A percentile compares a stretch with the other conserved stretches of the same genome.
Conservation (phyloP, 1,139 yeast genomes). For the Magnusiomyces paraingens region DNA sequence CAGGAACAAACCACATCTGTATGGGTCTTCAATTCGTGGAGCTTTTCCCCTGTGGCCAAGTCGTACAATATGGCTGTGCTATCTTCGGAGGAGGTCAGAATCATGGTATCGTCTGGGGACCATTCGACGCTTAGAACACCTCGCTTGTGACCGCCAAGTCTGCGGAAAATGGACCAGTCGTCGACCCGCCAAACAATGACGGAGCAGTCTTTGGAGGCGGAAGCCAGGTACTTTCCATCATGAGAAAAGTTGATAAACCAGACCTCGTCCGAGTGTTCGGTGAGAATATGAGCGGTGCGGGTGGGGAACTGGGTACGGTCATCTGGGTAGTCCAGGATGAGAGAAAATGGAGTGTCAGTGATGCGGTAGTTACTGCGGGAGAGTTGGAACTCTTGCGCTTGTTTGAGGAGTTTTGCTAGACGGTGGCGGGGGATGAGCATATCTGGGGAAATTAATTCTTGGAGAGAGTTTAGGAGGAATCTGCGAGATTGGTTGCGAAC, state of each 20-base stretch:
- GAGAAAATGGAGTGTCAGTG: conserved; percentile 23
- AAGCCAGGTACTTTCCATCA: conserved; percentile 63
- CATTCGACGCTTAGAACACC: conserved; percentile 66
- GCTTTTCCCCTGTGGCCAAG: conserved; percentile 36
- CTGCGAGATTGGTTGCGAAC: conserved; percentile 38
- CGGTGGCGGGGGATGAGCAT: conserved; percentile 50
- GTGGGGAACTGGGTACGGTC: conserved; percentile 44
- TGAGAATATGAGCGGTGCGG: conserved; percentile 38
- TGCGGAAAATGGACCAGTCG: conserved; percentile 42
- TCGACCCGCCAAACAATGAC: conserved; percentile 61
- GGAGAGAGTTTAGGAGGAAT: conserved; percentile 39
- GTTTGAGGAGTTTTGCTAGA: conserved; percentile 44
- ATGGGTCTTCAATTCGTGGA: conserved; percentile 26
- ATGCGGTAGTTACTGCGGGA: conserved; percentile 38
- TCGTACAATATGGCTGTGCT: conserved; percentile 64
- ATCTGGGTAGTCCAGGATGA: conserved; percentile 31
- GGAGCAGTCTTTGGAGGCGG: conserved; percentile 66
- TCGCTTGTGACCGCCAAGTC: conserved; percentile 44
- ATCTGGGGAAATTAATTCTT: conserved; percentile 44
- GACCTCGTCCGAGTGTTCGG: conserved; percentile 64
- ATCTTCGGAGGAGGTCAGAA: conserved; percentile 66
- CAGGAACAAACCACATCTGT: conserved; percentile 51
- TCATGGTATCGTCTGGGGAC: conserved; percentile 63
- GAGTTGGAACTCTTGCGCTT: conserved; percentile 46
- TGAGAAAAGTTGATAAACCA: conserved; percentile 82